Conservation (phyloP, 495 filamentous ascomycete species). For the Talaromyces trachyspermus region DNA sequence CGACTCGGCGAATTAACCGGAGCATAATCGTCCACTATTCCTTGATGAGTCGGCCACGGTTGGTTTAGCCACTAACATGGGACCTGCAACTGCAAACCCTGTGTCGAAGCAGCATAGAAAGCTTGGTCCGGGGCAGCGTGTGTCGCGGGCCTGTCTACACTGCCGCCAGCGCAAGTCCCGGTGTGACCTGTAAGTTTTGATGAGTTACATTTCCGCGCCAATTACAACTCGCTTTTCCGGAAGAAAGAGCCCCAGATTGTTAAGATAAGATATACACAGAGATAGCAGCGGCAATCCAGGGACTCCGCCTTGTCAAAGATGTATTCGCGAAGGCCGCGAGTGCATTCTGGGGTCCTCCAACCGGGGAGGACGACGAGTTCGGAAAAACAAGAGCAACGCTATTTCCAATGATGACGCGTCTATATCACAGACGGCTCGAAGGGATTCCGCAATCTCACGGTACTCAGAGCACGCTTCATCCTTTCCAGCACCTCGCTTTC, state of each 20-base stretch:
- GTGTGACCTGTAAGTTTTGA: conserved; percentile 51
- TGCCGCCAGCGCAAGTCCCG: conserved; percentile 57
- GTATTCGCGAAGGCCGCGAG: conserved; percentile 49
- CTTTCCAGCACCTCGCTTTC: conserved; percentile 23
- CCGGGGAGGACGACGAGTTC: conserved; percentile 53
- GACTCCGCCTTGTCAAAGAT: conserved; percentile 51
- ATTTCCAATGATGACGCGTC: background rate
- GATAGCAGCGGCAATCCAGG: conserved; percentile 41
- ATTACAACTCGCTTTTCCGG: too few species aligned
- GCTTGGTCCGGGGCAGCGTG: conserved; percentile 30
- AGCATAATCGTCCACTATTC: too few species aligned
- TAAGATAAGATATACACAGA: too few species aligned
- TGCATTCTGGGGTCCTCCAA: conserved; percentile 56
- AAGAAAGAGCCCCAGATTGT: too few species aligned
- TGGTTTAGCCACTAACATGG: background rate
- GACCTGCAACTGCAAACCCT: background rate
- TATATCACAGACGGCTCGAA: background rate
- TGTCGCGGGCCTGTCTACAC: conserved; percentile 54
- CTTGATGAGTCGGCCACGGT: too few species aligned
- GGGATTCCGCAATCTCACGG: conserved; percentile 20
- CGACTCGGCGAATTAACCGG: too few species aligned
- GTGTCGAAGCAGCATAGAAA: conserved; percentile 4
- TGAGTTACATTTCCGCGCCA: background rate
- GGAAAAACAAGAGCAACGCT: conserved; percentile 38
- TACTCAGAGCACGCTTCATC: conserved; percentile 20